Evolutionary conservation across 495 filamentous ascomycete species (phyloP).

Genomic region (Penicillium egyptiacum): DNA sequence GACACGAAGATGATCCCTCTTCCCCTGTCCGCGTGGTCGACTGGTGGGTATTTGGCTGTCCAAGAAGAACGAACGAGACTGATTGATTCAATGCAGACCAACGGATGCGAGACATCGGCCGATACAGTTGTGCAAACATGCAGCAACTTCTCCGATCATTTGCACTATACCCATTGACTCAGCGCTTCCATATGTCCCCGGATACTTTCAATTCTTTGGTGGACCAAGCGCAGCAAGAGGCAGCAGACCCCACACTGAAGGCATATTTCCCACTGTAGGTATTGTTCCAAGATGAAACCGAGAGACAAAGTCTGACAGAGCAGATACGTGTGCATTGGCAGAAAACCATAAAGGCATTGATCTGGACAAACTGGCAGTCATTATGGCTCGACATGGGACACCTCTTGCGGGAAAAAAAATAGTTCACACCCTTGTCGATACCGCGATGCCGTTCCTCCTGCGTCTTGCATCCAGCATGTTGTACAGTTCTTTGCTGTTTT

Average conservation of each 20-base stretch:
- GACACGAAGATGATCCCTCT: conserved; percentile 69
- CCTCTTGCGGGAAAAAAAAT: neutral
- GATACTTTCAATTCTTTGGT: conserved; percentile 64
- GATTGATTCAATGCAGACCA: conserved; percentile 45
- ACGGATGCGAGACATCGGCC: conserved; percentile 62
- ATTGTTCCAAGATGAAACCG: neutral
- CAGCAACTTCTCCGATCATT: conserved; percentile 60
- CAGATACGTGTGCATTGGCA: conserved; percentile 60
- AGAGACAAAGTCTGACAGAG: conserved; percentile 18
- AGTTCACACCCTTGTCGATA: neutral
- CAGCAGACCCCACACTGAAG: conserved; percentile 62
- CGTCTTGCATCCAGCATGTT: neutral
- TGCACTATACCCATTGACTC: conserved; percentile 62
- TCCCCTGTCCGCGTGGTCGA: conserved; percentile 74
- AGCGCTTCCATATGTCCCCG: conserved; percentile 58
- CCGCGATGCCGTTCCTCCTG: neutral
- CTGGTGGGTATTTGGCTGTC: conserved; percentile 47
- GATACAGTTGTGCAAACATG: conserved; percentile 59
- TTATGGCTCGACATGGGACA: neutral
- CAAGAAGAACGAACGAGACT: neutral
- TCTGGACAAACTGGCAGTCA: neutral
- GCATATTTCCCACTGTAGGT: conserved; percentile 77
- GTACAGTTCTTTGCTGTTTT: conserved; percentile 6
- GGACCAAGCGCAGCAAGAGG: conserved; percentile 65
- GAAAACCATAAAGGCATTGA: conserved; percentile 40